Conservation (phyloP, 2,329 filamentous ascomycete genomes). For the Nigrospora sphaerica region DNA sequence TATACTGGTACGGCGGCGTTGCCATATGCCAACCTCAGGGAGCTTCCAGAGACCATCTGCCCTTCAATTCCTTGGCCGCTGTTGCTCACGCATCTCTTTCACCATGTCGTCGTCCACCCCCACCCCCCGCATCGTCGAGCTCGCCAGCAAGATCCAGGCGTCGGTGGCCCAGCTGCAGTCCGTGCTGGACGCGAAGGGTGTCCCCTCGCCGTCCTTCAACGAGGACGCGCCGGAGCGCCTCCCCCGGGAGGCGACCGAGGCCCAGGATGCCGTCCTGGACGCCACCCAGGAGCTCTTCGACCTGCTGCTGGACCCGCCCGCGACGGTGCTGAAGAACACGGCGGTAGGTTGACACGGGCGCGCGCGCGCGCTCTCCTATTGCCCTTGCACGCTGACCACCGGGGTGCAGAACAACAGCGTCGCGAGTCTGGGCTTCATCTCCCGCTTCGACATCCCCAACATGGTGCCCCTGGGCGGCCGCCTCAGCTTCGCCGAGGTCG, state of each 20-base stretch:
- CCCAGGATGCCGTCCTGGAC: background rate
- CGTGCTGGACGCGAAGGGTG: background rate
- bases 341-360: background rate
- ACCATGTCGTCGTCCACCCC: background rate
- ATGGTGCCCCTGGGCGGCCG: conserved; percentile 15
- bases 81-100: background rate
- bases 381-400: too few species aligned
- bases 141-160: background rate
- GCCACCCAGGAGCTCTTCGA: background rate
- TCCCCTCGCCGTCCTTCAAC: background rate
- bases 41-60: too few species aligned
- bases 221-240: background rate
- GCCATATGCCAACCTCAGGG: too few species aligned
- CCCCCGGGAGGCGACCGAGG: background rate
- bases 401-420: conserved; percentile 4
- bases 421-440: conserved; percentile 19
- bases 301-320: background rate
- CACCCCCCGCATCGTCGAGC: background rate
- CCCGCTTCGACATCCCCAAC: conserved; percentile 19
- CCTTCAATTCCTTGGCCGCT: too few species aligned
- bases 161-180: background rate
- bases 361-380: too few species aligned
- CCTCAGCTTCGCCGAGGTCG: conserved; percentile 18
- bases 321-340: background rate
- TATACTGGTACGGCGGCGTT: too few species aligned